A percentile compares a stretch with the other conserved stretches of the same genome.
Conservation (phyloP, 2,329 filamentous ascomycete genomes). For the Fusarium sp. region DNA sequence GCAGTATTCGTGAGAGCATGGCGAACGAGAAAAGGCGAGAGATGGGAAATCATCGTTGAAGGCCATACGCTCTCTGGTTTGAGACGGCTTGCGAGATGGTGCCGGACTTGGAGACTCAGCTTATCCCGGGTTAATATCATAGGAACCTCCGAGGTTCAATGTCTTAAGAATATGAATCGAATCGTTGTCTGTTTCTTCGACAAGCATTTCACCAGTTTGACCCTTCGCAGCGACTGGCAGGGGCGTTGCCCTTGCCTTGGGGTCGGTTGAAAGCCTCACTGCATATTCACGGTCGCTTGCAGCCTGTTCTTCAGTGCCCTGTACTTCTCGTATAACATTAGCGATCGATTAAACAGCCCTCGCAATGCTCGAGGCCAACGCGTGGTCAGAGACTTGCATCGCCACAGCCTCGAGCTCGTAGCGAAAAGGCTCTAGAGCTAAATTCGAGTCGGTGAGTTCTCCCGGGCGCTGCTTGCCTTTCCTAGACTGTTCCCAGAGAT, state of each 20-base stretch:
- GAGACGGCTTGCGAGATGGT: neutral
- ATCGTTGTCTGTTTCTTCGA: neutral
- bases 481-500: too few species aligned
- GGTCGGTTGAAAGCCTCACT: neutral
- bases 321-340: neutral
- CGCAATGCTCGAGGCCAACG: constrained; percentile 21
- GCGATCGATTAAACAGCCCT: constrained; percentile 15
- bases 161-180: constrained; percentile 4
- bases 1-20: constrained; percentile 68
- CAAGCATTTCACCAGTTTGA: accelerated
- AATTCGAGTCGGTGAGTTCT: too few species aligned
- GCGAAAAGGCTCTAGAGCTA: too few species aligned
- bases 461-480: too few species aligned
- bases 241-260: neutral
- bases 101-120: constrained; percentile 10
- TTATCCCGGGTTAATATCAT: accelerated
- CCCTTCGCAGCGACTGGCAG: accelerated
- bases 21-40: neutral
- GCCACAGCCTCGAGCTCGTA: neutral
- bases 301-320: constrained; percentile 2
- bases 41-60: constrained; percentile 5
- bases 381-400: neutral
- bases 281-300: constrained; percentile 11
- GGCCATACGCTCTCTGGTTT: constrained; percentile 2
- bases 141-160: neutral